Base-by-base conservation (phyloP, 495 filamentous ascomycete species). In the Geopyxis carbonaria region DNA sequence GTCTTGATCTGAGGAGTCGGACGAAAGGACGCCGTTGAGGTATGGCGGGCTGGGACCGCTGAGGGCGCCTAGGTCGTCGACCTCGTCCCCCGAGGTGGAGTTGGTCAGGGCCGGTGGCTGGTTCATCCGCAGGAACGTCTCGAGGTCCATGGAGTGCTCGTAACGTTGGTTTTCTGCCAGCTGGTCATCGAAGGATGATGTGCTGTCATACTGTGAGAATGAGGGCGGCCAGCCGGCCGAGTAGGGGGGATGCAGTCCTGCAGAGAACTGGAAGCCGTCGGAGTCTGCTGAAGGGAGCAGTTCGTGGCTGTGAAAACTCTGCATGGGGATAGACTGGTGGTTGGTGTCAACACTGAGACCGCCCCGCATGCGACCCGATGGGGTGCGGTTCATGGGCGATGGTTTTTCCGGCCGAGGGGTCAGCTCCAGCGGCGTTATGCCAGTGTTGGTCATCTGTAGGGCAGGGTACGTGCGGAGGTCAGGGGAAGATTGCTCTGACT, bases 331-430 rank as follows among this genome's bases (percentile, higher is more conserved):
- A 2, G 15, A 22, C 19, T 40, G 34, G 20, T 50, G 42, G n/a
- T 56, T 55, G 9, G 52, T 56, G 36, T 55, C 48, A 28, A 56
- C 46, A 35, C 45, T 46, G 4, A 56, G 52, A n/a, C 50, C 49
- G 34, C 45, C 47, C 14, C 34, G 45, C 14, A 45, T 33, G 36
- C 52, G 52, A 30, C 37, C 37, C 7, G 52, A 45, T 13, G 38
- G 13, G 8, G 38, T 32, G 16, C 38, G 38, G 19, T 41, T 41
- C 3, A 41, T 15, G 6, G 45, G 10, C n/a, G 51, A 29, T 29
- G 55, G 47, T n/a, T 34, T 39, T 25, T 46, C 23, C 31, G 43
- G 40, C 21, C 46, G 47, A 28, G 52, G 52, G 9, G 52, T 51
- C 27, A 56, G 21, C 40, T 56, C 52, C 22, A 56, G 25, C 1